Evolutionary conservation across 2,329 filamentous ascomycete genomes (phyloP).

Genomic region (Aureobasidium zeae): DNA sequence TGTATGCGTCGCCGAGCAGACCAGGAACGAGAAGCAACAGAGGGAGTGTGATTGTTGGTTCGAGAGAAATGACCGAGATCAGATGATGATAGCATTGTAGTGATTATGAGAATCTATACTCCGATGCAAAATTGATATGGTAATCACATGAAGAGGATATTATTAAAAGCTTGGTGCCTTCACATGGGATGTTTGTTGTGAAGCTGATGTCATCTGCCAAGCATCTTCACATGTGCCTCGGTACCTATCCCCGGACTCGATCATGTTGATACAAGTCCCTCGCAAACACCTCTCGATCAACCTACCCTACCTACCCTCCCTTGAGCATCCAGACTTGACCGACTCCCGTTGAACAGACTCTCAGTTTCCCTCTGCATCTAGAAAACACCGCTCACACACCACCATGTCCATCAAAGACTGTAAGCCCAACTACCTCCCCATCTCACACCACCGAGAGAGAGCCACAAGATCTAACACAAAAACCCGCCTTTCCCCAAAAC

Average conservation of each 20-base stretch:
- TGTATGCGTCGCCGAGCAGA: conserved; percentile 5
- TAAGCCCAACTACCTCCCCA: neutral
- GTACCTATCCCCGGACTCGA: conserved; percentile 9
- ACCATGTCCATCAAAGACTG: conserved; percentile 11
- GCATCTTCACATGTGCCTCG: conserved; percentile 4
- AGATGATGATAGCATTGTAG: neutral
- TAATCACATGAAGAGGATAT: neutral
- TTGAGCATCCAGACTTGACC: no score
- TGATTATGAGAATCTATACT: neutral
- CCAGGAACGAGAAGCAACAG: neutral
- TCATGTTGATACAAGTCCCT: no score
- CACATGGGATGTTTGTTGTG: no score
- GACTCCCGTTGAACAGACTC: no score
- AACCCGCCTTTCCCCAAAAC: no score
- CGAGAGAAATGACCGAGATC: conserved; percentile 1
- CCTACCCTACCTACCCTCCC: no score
- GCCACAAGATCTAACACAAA: neutral
- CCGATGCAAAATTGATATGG: neutral
- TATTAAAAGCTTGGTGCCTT: no score
- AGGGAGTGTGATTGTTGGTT: neutral
- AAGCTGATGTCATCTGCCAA: no score
- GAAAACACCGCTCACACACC: neutral
- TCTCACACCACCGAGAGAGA: neutral
- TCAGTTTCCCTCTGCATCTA: no score
- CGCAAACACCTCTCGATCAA: no score